These are phyloP conservation scores for Candida parachauliodes DNA, from an alignment of 805 yeast species.

Conservation along the genomic window DNA sequence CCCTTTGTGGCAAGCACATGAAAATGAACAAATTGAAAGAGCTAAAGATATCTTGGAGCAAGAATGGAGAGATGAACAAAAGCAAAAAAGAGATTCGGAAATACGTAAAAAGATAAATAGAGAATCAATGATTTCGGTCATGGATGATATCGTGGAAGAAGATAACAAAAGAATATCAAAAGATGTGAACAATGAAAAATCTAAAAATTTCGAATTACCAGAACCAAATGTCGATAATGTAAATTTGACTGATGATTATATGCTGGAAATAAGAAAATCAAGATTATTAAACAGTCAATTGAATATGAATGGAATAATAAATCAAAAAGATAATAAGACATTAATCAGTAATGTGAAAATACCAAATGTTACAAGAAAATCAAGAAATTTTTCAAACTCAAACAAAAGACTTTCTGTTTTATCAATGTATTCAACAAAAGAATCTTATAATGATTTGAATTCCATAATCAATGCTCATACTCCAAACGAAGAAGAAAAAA, in stretches of 20 bases:
- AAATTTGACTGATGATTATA: slow-evolving; percentile 41
- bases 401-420: slow-evolving; percentile 70
- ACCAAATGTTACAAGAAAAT: slow-evolving; percentile 69
- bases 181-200: too few species aligned
- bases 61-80: slow-evolving; percentile 12
- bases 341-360: slow-evolving; percentile 59
- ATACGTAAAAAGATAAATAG: slow-evolving; percentile 18
- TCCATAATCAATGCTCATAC: slow-evolving; percentile 26
- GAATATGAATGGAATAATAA: slow-evolving; percentile 16
- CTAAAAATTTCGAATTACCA: slow-evolving; percentile 31
- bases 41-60: slow-evolving; percentile 39
- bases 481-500: slow-evolving; percentile 13
- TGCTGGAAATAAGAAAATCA: slow-evolving; percentile 43
- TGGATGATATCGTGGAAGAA: slow-evolving; percentile 15
- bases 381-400: slow-evolving; percentile 56
- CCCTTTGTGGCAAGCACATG: slow-evolving; percentile 53
- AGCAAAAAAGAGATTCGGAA: slow-evolving; percentile 5
- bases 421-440: slow-evolving; percentile 66
- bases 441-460: slow-evolving; percentile 58
- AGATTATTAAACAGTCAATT: slow-evolving; percentile 42
- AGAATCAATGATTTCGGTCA: slow-evolving; percentile 34
- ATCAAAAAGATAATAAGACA: slow-evolving; percentile 26
- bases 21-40: slow-evolving; percentile 41
- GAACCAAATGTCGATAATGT: slow-evolving; percentile 32
- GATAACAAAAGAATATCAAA: slow-evolving; percentile 16